Evolutionary conservation across 2,329 filamentous ascomycete species (phyloP).

Genomic region (Huntiella omanensis): DNA sequence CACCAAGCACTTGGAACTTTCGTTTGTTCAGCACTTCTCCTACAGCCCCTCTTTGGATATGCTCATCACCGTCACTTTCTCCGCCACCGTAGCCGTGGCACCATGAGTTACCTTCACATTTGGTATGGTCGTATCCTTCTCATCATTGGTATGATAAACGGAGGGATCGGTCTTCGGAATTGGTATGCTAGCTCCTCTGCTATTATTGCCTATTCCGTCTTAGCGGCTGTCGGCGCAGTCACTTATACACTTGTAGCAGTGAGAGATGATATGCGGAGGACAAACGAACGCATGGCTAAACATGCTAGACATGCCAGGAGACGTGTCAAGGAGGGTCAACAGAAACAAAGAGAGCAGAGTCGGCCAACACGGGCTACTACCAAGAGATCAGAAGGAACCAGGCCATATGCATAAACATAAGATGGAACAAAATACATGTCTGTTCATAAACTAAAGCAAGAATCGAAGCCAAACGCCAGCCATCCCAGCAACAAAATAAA

Average conservation of each 20-base stretch:
- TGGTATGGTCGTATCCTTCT: slow-evolving; percentile 44
- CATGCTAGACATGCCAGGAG: not conserved
- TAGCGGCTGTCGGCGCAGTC: slow-evolving; percentile 30
- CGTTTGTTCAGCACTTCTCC: slow-evolving; percentile 31
- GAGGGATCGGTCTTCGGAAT: slow-evolving; percentile 39
- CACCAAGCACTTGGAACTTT: slow-evolving; percentile 40
- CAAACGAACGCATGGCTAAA: not conserved
- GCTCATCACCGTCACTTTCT: slow-evolving; percentile 37
- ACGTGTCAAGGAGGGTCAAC: too few relatives aligned
- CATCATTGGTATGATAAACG: slow-evolving; percentile 41
- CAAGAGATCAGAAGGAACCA: not conserved
- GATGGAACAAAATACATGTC: slow-evolving; percentile 9
- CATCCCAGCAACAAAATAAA: slow-evolving; percentile 12
- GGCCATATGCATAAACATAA: slow-evolving; percentile 5
- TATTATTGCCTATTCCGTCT: slow-evolving; percentile 35
- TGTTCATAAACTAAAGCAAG: slow-evolving; percentile 9
- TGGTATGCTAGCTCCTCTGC: slow-evolving; percentile 22
- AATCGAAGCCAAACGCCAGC: slow-evolving; percentile 11
- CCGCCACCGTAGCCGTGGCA: slow-evolving; percentile 26
- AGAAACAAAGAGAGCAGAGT: too few relatives aligned
- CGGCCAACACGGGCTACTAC: too few relatives aligned
- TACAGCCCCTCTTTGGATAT: slow-evolving; percentile 40
- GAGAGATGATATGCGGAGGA: slow-evolving; percentile 6
- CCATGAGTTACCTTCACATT: slow-evolving; percentile 37
- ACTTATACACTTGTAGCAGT: slow-evolving; percentile 11